A percentile compares a stretch with the other conserved stretches of the same genome.
These are phyloP conservation scores for Dendryphion nanum DNA, from an alignment of 2,329 filamentous ascomycete genomes.

Conservation along the genomic window DNA sequence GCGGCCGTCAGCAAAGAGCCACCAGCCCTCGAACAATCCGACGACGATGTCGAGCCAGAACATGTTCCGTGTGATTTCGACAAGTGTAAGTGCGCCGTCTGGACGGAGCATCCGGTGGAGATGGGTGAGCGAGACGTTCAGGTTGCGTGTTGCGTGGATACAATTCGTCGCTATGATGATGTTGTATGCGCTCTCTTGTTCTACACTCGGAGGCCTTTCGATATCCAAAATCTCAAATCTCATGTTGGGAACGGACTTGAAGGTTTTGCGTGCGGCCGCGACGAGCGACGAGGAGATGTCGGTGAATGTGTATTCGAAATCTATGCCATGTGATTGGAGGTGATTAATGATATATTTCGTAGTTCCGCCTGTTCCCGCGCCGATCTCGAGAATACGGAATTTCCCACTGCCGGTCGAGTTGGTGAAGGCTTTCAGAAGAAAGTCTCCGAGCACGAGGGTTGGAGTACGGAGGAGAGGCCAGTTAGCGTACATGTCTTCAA, in stretches of 20 bases:
- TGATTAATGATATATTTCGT: neutral
- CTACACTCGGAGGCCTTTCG: conserved; percentile 6
- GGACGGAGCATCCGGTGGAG: conserved; percentile 30
- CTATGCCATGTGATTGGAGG: conserved; percentile 14
- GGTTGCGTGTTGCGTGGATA: conserved; percentile 12
- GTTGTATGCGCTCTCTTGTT: conserved; percentile 15
- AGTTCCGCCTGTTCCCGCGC: conserved; percentile 8
- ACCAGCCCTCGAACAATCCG: conserved; percentile 43
- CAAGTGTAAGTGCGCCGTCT: conserved; percentile 46
- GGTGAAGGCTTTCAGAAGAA: conserved; percentile 6
- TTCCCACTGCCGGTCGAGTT: conserved; percentile 24
- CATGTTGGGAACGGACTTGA: conserved; percentile 6
- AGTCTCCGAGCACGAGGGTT: conserved; percentile 14
- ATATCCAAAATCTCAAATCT: conserved; percentile 15
- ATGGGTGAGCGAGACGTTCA: conserved; percentile 18
- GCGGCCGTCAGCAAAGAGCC: conserved; percentile 38
- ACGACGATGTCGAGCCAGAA: conserved; percentile 37
- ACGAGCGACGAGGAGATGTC: conserved; percentile 13
- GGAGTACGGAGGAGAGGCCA: conserved; percentile 13
- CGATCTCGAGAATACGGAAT: conserved; percentile 34
- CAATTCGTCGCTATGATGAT: conserved; percentile 12
- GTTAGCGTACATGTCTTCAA: conserved; percentile 40
- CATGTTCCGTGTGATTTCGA: conserved; percentile 35
- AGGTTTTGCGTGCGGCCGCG: conserved; percentile 2
- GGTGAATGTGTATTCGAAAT: conserved; percentile 22